phyloP scores from a whole-genome alignment of 345 rosid genomes.

The Alliaria petiolata region DNA sequence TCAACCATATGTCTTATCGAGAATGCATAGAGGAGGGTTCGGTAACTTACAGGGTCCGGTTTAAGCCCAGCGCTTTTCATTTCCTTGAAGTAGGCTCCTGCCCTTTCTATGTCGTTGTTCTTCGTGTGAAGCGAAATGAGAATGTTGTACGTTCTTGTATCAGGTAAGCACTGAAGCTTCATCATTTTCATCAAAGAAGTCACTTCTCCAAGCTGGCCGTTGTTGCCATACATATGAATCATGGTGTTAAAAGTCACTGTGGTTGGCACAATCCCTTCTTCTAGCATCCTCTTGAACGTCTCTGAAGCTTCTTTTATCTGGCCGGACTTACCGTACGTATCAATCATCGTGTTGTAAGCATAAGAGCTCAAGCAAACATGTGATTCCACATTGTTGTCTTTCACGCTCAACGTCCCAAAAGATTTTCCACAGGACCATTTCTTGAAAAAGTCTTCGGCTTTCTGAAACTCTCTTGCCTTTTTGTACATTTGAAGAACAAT shows the following conservation, averaged over 20 bases:
- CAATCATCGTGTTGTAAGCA: constrained; percentile 79
- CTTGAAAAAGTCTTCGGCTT: constrained; percentile 78
- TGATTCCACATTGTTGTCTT: constrained; percentile 13
- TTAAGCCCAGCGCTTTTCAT: constrained; percentile 62
- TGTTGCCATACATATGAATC: constrained; percentile 80
- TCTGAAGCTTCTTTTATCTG: constrained; percentile 66
- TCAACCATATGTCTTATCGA: constrained; percentile 73
- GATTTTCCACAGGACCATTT: constrained; percentile 57
- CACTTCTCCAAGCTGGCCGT: constrained; percentile 63
- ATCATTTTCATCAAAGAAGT: constrained; percentile 60
- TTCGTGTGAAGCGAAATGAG: constrained; percentile 75
- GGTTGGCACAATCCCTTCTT: constrained; percentile 67
- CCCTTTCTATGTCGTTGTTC: constrained; percentile 54
- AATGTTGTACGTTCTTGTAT: constrained; percentile 84
- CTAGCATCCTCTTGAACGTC: constrained; percentile 60
- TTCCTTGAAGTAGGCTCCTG: constrained; percentile 50
- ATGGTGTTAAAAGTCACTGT: constrained; percentile 84
- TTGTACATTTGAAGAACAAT: constrained; percentile 83
- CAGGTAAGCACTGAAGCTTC: constrained; percentile 67
- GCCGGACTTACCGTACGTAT: constrained; percentile 83
- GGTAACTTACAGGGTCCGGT: constrained; percentile 81
- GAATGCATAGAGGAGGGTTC: constrained; percentile 77
- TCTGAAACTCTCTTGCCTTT: constrained; percentile 67
- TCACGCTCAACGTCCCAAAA: constrained; percentile 17
- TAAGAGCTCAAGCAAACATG: constrained; percentile 53